Conservation (phyloP, 495 filamentous ascomycete genomes). For the Penicillium psychrofluorescens region DNA sequence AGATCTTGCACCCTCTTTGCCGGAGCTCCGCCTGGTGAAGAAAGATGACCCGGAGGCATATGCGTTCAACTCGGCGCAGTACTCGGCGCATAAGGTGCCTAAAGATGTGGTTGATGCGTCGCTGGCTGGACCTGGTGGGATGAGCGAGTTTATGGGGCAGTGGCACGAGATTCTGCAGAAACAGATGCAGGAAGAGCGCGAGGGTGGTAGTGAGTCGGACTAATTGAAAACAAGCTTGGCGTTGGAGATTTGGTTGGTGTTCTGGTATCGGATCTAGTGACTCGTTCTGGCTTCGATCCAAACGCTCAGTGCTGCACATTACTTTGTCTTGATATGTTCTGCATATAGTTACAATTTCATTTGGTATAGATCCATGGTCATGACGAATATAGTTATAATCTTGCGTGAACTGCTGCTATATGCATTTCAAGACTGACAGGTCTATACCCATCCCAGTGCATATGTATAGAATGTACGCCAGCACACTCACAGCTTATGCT, state of each 20-base stretch:
- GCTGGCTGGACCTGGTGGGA: slow-evolving; percentile 52
- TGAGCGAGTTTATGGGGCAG: slow-evolving; percentile 78
- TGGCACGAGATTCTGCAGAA: slow-evolving; percentile 75
- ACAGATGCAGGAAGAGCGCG: slow-evolving; percentile 42
- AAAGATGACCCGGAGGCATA: slow-evolving; percentile 82
- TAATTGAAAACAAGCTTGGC: slow-evolving; percentile 3
- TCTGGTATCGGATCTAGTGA: too few species aligned
- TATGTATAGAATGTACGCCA: too few species aligned
- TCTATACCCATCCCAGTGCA: neutral
- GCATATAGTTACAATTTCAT: too few species aligned
- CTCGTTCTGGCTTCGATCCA: too few species aligned
- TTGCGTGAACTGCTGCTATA: neutral
- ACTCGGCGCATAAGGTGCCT: slow-evolving; percentile 92
- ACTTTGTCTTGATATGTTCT: neutral
- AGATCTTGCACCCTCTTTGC: slow-evolving; percentile 52
- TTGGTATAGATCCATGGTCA: neutral
- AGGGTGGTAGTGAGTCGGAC: slow-evolving; percentile 34
- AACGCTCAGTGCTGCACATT: neutral
- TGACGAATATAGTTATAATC: neutral
- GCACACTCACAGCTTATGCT: slow-evolving; percentile 69
- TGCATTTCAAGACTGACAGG: neutral
- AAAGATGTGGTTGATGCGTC: slow-evolving; percentile 92
- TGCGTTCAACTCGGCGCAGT: slow-evolving; percentile 75
- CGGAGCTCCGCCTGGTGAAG: slow-evolving; percentile 76
- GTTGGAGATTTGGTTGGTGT: too few species aligned